Base-by-base conservation (phyloP, 225 moss, liverwort and hornwort genomes). In the Asterella californica region DNA sequence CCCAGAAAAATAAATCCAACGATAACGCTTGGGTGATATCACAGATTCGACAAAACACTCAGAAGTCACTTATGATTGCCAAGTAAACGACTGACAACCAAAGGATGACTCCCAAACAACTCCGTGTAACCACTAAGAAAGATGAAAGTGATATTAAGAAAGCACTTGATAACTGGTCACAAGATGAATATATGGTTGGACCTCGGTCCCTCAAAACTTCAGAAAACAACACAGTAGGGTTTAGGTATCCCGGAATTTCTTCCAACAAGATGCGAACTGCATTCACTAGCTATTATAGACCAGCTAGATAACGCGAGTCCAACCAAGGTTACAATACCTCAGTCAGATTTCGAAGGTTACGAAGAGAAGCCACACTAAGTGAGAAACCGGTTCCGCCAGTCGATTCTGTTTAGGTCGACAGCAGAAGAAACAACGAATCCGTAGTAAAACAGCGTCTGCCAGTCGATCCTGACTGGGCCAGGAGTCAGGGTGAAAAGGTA, bases 121-220 rank as follows among this genome's bases (percentile, higher is more conserved):
- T 36, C 3, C 38, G 32, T 30, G 10, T 65, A 32, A 5, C 42
- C 42, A 24, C 69, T 38, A 21, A 42, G 9, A 42, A 22, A 25
- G 38, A 21, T 9, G 33, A 33, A 42, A 12, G 24, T 70, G 69
- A 37, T 70, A 70, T 34, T 70, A 42, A 5, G 22, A 45, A 70
- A 50, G 25, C 47, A 14, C 0, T 53, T 74, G 52, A 33, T 50
- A 74, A 52, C 33, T 74, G 11, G 49, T 53, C 52, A 74, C 74
- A 74, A 53, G 47, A 54, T 54, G 32, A 74, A 32, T 53, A 70
- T 73, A 74, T 19, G 53, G 50, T 47, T 71, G 46, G 47, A 71
- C 8, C 74, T 30, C 52, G 19, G 57, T 38, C 75, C 24, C 52
- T 38, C 37, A 59, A 46, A 45, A 46, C 22, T 34, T 7, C 45